Conservation (phyloP, 768 basidiomycete genomes). For the Collybia sordida region DNA sequence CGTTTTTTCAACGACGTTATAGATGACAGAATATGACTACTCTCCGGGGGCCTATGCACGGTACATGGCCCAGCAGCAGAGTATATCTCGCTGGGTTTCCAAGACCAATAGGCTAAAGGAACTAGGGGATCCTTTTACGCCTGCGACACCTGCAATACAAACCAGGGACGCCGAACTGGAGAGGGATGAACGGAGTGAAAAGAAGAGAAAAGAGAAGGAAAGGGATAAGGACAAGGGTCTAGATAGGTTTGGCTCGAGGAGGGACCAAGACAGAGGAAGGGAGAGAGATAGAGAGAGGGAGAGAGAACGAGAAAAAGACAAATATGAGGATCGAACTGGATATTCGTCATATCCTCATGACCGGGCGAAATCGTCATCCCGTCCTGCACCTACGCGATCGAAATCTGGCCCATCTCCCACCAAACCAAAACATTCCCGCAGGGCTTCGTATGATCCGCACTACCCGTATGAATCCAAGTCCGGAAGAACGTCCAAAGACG, state of each 20-base stretch:
- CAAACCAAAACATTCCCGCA: background rate
- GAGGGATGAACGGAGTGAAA: background rate
- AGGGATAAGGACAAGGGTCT: background rate
- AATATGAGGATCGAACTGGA: slow-evolving; percentile 3
- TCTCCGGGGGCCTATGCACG: slow-evolving; percentile 20
- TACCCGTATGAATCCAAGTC: slow-evolving; percentile 6
- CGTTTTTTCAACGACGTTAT: too few relatives aligned
- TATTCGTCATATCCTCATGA: slow-evolving; percentile 1
- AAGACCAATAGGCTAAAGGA: slow-evolving; percentile 9
- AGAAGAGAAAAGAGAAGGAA: slow-evolving; percentile 1
- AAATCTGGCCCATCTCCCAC: background rate
- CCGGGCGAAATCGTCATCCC: background rate
- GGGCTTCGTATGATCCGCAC: slow-evolving; percentile 10
- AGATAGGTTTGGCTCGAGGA: background rate
- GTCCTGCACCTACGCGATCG: background rate
- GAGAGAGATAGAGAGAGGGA: background rate
- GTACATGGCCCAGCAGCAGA: slow-evolving; percentile 12
- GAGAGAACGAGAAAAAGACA: slow-evolving; percentile 1
- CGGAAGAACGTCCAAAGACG: background rate
- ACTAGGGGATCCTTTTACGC: slow-evolving; percentile 10
- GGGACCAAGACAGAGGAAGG: background rate
- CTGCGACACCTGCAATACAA: slow-evolving; percentile 12
- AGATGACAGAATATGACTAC: slow-evolving; percentile 24
- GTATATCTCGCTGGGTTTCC: slow-evolving; percentile 15
- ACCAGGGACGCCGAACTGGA: background rate